These are phyloP conservation scores for Caryopteris hybrid DNA, from an alignment of 305 asterid genomes.

Conservation along the genomic window DNA sequence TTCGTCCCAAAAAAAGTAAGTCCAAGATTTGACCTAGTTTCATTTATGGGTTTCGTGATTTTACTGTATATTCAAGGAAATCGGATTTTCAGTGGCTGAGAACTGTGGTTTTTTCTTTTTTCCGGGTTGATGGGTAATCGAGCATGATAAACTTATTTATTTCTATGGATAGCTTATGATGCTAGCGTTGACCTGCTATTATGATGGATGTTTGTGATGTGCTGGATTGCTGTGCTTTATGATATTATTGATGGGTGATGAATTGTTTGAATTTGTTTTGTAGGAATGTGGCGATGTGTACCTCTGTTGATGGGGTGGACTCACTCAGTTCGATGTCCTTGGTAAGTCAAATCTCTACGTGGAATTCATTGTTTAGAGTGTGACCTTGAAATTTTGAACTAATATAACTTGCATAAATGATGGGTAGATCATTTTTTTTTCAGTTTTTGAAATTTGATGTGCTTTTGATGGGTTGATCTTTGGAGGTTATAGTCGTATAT, in stretches of 20 bases:
- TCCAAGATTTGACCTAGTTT: neutral
- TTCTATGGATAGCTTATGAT: neutral
- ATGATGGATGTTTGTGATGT: neutral
- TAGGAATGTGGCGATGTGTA: constrained; percentile 45
- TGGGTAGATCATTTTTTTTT: neutral
- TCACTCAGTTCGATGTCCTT: constrained; percentile 39
- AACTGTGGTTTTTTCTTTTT: neutral
- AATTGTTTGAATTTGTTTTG: constrained; percentile 20
- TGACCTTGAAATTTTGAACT: neutral
- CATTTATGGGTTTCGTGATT: constrained; percentile 13
- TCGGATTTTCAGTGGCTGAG: neutral
- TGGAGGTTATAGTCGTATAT: neutral
- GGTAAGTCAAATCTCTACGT: constrained; percentile 37
- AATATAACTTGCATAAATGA: neutral
- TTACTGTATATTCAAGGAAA: neutral
- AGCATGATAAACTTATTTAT: neutral
- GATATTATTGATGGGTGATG: constrained; percentile 16
- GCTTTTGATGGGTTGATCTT: neutral
- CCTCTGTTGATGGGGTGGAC: constrained; percentile 62
- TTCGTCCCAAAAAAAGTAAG: constrained; percentile 29
- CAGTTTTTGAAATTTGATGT: neutral
- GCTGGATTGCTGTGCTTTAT: neutral
- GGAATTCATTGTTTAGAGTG: neutral
- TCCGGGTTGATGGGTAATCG: neutral
- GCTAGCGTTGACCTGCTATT: neutral